Evolutionary conservation across 2,329 filamentous ascomycete species (phyloP).

Genomic region (Neofusicoccum kwambonambiense): DNA sequence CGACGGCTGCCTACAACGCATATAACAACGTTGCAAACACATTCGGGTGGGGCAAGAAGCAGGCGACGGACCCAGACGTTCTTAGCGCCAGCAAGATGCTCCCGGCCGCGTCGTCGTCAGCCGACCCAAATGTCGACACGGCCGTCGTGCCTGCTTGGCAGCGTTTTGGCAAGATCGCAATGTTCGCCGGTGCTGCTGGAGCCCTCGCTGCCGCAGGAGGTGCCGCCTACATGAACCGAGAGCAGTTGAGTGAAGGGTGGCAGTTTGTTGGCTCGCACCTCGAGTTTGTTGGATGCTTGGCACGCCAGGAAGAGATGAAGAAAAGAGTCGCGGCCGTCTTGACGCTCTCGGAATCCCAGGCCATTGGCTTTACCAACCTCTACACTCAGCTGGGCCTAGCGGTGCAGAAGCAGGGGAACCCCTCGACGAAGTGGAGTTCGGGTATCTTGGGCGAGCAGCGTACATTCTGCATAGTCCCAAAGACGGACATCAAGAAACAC

Average conservation of each 20-base stretch:
- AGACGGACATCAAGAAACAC: conserved; percentile 31
- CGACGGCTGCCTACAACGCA: conserved; percentile 66
- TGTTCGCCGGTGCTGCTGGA: conserved; percentile 78
- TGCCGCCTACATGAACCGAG: conserved; percentile 81
- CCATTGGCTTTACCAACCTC: conserved; percentile 78
- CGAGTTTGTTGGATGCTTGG: conserved; percentile 87
- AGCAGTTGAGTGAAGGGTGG: conserved; percentile 73
- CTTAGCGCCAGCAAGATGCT: conserved; percentile 37
- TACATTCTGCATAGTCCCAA: conserved; percentile 77
- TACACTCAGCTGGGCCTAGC: conserved; percentile 80
- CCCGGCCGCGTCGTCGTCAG: conserved; percentile 31
- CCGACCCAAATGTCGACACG: conserved; percentile 44
- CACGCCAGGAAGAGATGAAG: conserved; percentile 77
- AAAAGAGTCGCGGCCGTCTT: conserved; percentile 68
- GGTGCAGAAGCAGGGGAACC: conserved; percentile 46
- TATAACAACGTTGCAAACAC: conserved; percentile 62
- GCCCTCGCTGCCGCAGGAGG: conserved; percentile 79
- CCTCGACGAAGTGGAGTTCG: conserved; percentile 49
- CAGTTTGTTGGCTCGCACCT: conserved; percentile 86
- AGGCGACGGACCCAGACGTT: conserved; percentile 20
- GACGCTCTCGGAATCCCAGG: conserved; percentile 62
- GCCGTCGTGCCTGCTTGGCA: conserved; percentile 60
- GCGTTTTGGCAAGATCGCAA: conserved; percentile 79
- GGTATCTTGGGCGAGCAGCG: conserved; percentile 67
- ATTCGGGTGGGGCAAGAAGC: conserved; percentile 59